These are phyloP conservation scores for Trametes villosa DNA, from an alignment of 768 basidiomycete species.

Conservation along the genomic window DNA sequence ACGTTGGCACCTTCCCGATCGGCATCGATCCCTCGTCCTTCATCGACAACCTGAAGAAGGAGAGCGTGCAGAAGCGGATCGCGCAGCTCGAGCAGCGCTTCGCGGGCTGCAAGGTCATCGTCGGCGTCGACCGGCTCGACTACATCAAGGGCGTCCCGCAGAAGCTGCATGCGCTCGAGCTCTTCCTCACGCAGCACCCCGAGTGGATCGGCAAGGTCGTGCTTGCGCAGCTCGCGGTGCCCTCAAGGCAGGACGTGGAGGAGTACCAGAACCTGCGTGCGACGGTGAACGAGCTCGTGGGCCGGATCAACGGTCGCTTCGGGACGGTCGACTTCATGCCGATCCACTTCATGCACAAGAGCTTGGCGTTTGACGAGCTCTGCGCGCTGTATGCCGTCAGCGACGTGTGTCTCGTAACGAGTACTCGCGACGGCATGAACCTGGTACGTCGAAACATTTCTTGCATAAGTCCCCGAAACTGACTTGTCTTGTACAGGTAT, in stretches of 20 bases:
- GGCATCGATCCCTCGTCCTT: slow-evolving; percentile 96
- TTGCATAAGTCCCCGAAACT: too few species aligned
- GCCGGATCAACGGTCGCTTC: slow-evolving; percentile 97
- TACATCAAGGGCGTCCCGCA: slow-evolving; percentile 99
- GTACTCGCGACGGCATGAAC: slow-evolving; percentile 98
- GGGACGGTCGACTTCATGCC: slow-evolving; percentile 99
- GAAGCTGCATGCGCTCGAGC: slow-evolving; percentile 94
- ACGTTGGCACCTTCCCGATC: slow-evolving; percentile 98
- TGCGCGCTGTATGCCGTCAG: slow-evolving; percentile 97
- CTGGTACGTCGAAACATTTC: slow-evolving; percentile 59
- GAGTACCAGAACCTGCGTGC: slow-evolving; percentile 98
- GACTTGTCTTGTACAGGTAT: slow-evolving; percentile 73
- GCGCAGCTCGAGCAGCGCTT: slow-evolving; percentile 86
- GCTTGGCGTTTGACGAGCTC: slow-evolving; percentile 89
- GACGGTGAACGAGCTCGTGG: slow-evolving; percentile 96
- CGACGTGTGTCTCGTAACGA: slow-evolving; percentile 94
- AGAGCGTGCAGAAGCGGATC: slow-evolving; percentile 81
- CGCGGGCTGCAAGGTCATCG: slow-evolving; percentile 93
- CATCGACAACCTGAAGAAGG: slow-evolving; percentile 81
- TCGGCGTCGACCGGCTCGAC: slow-evolving; percentile 97
- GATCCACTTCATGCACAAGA: slow-evolving; percentile 99
- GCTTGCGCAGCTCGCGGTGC: slow-evolving; percentile 94
- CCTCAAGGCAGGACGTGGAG: slow-evolving; percentile 97
- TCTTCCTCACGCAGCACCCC: slow-evolving; percentile 96
- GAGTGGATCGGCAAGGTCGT: slow-evolving; percentile 99